A percentile compares a stretch with the other conserved stretches of the same genome.
Conservation (phyloP, 2,329 filamentous ascomycete species). For the Exophiala spinifera region DNA sequence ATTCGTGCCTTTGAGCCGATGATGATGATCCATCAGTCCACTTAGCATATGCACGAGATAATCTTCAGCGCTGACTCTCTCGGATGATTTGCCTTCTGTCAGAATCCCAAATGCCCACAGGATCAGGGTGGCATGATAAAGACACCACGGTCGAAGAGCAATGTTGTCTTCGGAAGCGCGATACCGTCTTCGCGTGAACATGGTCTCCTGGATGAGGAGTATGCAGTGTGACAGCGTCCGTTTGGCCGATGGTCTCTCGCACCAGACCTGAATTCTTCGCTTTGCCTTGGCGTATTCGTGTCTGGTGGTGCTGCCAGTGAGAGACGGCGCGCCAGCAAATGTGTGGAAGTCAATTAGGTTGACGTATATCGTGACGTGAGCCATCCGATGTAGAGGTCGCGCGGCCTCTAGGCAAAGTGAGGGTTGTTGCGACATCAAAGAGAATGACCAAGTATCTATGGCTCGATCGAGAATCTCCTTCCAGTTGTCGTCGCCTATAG, state of each 20-base stretch:
- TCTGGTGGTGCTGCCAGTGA: constrained; percentile 25
- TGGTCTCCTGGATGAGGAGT: constrained; percentile 29
- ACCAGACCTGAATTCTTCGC: constrained; percentile 28
- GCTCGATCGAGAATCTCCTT: constrained; percentile 31
- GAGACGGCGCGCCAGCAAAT: constrained; percentile 30
- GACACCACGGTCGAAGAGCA: constrained; percentile 30
- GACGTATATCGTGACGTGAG: constrained; percentile 31
- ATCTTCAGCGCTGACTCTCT: constrained; percentile 20
- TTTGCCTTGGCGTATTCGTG: constrained; percentile 26
- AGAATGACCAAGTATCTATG: constrained; percentile 33
- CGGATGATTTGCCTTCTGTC: constrained; percentile 15
- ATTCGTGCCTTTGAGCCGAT: constrained; percentile 10
- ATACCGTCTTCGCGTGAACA: constrained; percentile 30
- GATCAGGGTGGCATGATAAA: constrained; percentile 30
- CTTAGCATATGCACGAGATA: constrained; percentile 19
- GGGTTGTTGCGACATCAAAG: constrained; percentile 28
- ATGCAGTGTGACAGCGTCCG: constrained; percentile 30
- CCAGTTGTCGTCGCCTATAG: constrained; percentile 27
- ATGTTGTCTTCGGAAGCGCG: constrained; percentile 29
- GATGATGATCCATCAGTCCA: constrained; percentile 5
- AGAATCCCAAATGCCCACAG: constrained; percentile 30
- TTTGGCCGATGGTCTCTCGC: constrained; percentile 24
- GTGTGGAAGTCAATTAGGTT: constrained; percentile 33
- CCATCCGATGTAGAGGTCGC: constrained; percentile 29
- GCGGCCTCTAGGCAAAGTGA: constrained; percentile 30